Evolutionary conservation across 2,329 filamentous ascomycete genomes (phyloP).

Genomic region (Penicillium sclerotigenum): DNA sequence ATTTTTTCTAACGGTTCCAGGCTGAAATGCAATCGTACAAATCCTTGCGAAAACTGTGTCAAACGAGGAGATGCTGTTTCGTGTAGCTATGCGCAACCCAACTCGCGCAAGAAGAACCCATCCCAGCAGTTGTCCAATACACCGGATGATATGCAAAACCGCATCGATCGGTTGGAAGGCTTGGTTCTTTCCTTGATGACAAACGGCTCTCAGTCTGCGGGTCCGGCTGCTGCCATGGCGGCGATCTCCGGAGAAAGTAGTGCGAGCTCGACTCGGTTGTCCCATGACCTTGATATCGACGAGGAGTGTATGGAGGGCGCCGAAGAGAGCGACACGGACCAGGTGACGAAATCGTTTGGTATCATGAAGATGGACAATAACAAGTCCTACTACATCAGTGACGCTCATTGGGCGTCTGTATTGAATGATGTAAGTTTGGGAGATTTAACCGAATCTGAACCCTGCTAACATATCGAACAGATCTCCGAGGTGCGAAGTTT

Average conservation of each 20-base stretch:
- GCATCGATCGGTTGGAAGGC: slow-evolving; percentile 91
- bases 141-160: slow-evolving; percentile 97
- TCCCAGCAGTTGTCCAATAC: slow-evolving; percentile 57
- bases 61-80: slow-evolving; percentile 78
- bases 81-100: slow-evolving; percentile 74
- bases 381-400: slow-evolving; percentile 76
- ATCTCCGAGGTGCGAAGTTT: slow-evolving; percentile 93
- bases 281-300: slow-evolving; percentile 43
- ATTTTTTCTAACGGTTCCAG: slow-evolving; percentile 34
- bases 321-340: slow-evolving; percentile 66
- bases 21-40: slow-evolving; percentile 87
- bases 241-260: slow-evolving; percentile 49
- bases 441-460: neutral
- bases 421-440: slow-evolving; percentile 59
- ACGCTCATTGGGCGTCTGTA: slow-evolving; percentile 79
- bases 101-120: slow-evolving; percentile 66
- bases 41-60: slow-evolving; percentile 91
- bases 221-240: slow-evolving; percentile 58
- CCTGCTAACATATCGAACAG: slow-evolving; percentile 34
- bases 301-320: slow-evolving; percentile 59
- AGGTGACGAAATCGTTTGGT: slow-evolving; percentile 71
- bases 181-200: slow-evolving; percentile 93
- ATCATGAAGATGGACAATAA: slow-evolving; percentile 76
- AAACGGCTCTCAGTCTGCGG: slow-evolving; percentile 66
- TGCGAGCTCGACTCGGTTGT: slow-evolving; percentile 37